These are phyloP conservation scores for Arabidopsis lyrata DNA, from an alignment of 441 rosid species.

Conservation along the genomic window DNA sequence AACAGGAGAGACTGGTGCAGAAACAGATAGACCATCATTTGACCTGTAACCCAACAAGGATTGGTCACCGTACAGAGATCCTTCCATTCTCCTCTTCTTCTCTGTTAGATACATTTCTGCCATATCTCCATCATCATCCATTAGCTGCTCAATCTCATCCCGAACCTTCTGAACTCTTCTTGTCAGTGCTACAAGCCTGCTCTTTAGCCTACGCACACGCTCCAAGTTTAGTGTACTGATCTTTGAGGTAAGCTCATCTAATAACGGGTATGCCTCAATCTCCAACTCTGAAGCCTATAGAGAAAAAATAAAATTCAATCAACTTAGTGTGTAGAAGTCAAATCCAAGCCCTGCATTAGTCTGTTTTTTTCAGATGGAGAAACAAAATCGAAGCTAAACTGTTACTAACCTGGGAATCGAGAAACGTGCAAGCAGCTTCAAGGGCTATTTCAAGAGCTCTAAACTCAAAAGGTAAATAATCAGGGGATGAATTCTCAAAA, in stretches of 20 bases:
- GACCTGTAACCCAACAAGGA: slow-evolving; percentile 76
- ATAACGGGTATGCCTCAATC: slow-evolving; percentile 96
- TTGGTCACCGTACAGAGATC: slow-evolving; percentile 80
- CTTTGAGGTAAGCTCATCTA: slow-evolving; percentile 97
- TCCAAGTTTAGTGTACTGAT: slow-evolving; percentile 96
- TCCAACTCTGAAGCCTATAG: slow-evolving; percentile 94
- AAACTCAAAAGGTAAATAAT: slow-evolving; percentile 98
- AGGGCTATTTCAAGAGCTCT: slow-evolving; percentile 94
- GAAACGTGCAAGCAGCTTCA: slow-evolving; percentile 97
- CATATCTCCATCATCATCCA: slow-evolving; percentile 99
- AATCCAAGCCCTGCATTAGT: not conserved
- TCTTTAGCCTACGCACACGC: slow-evolving; percentile 90
- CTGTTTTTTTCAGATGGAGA: not conserved
- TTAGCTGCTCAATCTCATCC: slow-evolving; percentile 98
- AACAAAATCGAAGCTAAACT: not conserved
- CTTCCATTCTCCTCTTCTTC: slow-evolving; percentile 89
- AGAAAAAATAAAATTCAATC: slow-evolving; percentile 35
- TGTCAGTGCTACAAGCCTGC: slow-evolving; percentile 95
- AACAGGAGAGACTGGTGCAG: slow-evolving; percentile 97
- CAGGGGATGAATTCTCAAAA: slow-evolving; percentile 79
- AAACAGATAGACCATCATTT: slow-evolving; percentile 73
- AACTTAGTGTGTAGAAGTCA: slow-evolving; percentile 6
- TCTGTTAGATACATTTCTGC: slow-evolving; percentile 99
- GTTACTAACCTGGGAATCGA: slow-evolving; percentile 93
- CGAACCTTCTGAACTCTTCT: slow-evolving; percentile 99